Conservation (phyloP, 2,329 filamentous ascomycete genomes). For the Leptoxyphium fumago region DNA sequence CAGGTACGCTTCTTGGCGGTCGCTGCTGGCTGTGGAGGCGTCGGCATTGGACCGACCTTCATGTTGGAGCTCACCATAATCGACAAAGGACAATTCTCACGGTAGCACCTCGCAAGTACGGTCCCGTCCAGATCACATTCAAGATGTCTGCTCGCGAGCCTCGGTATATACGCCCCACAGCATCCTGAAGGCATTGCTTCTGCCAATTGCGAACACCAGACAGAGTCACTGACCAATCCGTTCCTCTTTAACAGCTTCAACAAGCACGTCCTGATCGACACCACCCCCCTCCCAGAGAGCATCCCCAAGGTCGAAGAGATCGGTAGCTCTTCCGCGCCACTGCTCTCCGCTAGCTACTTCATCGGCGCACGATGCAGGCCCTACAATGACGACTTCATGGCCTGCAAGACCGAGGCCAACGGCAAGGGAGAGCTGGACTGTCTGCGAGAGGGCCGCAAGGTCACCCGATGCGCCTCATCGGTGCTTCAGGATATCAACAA, state of each 20-base stretch:
- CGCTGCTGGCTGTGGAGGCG: neutral
- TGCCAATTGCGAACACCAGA: slow-evolving; percentile 6
- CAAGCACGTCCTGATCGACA: slow-evolving; percentile 85
- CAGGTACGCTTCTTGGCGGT: neutral
- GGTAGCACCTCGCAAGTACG: too few species aligned
- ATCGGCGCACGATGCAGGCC: slow-evolving; percentile 88
- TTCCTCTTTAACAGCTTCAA: slow-evolving; percentile 55
- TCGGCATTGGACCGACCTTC: neutral
- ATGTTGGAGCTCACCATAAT: too few species aligned
- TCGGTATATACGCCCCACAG: slow-evolving; percentile 31
- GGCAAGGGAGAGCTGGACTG: slow-evolving; percentile 88
- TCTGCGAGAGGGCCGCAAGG: slow-evolving; percentile 88
- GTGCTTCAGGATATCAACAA: slow-evolving; percentile 97
- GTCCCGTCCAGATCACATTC: slow-evolving; percentile 16
- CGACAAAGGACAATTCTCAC: too few species aligned
- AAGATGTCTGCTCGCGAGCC: slow-evolving; percentile 48
- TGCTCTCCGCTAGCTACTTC: slow-evolving; percentile 87
- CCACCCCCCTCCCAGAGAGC: slow-evolving; percentile 79
- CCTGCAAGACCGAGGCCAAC: slow-evolving; percentile 91
- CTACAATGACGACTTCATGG: slow-evolving; percentile 99
- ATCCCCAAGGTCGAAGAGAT: slow-evolving; percentile 91
- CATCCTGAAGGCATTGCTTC: neutral
- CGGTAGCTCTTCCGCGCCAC: slow-evolving; percentile 79
- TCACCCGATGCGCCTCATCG: slow-evolving; percentile 89
- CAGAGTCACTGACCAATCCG: slow-evolving; percentile 3